Conservation (phyloP, 345 rosid genomes). For the Rhizophora mangle region DNA sequence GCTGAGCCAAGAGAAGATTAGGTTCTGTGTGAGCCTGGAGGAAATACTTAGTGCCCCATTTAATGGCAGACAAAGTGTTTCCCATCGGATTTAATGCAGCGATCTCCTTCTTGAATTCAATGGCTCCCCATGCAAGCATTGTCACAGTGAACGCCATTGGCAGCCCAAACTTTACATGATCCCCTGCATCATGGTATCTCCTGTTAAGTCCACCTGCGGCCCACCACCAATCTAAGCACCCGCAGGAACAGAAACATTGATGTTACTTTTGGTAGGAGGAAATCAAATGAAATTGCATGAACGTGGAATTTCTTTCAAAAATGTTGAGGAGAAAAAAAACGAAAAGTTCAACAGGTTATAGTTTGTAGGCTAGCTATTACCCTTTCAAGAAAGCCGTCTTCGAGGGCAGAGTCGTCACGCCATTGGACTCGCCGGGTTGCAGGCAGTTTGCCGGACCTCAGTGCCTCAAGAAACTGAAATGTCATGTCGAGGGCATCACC, state of each 20-base stretch:
- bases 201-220: slow-evolving; percentile 24
- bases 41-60: slow-evolving; percentile 88
- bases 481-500: slow-evolving; percentile 28
- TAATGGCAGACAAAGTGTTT: slow-evolving; percentile 52
- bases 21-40: slow-evolving; percentile 72
- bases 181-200: slow-evolving; percentile 37
- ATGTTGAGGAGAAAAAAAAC: too few species aligned
- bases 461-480: slow-evolving; percentile 19
- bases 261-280: background rate
- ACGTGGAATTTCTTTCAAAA: background rate
- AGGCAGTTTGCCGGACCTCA: slow-evolving; percentile 24
- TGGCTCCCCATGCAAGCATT: slow-evolving; percentile 32
- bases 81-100: slow-evolving; percentile 14
- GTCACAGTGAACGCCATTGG: slow-evolving; percentile 32
- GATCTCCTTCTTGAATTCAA: slow-evolving; percentile 24
- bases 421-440: slow-evolving; percentile 18
- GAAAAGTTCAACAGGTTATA: background rate
- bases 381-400: slow-evolving; percentile 23
- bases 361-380: background rate
- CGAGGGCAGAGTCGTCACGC: slow-evolving; percentile 22
- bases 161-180: slow-evolving; percentile 31
- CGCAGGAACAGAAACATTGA: too few species aligned
- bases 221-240: background rate
- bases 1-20: slow-evolving; percentile 71
- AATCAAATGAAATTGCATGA: background rate